These are phyloP conservation scores for Solanum chiquidenum DNA, from an alignment of 257 asterid genomes.

Conservation along the genomic window DNA sequence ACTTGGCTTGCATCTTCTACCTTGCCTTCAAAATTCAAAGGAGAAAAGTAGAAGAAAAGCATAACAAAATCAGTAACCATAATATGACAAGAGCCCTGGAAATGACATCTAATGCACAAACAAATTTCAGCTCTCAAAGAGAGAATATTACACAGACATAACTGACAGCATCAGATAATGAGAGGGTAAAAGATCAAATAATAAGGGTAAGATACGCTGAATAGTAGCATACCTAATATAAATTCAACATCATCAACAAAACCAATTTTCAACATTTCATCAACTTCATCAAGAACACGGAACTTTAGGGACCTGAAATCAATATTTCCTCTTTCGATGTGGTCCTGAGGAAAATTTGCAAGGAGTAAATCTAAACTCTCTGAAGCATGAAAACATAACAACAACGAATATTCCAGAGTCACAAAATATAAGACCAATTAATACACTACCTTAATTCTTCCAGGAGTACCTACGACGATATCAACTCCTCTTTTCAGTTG, in stretches of 20 bases:
- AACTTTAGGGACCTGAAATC: slow-evolving; percentile 72
- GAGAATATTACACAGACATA: background rate
- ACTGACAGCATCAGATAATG: background rate
- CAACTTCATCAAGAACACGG: slow-evolving; percentile 97
- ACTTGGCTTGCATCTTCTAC: slow-evolving; percentile 77
- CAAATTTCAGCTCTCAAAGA: background rate
- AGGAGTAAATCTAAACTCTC: background rate
- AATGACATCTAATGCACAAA: background rate
- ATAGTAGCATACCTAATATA: slow-evolving; percentile 55
- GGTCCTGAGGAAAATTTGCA: slow-evolving; percentile 45
- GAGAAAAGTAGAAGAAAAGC: background rate
- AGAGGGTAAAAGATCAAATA: background rate
- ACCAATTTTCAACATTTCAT: slow-evolving; percentile 99
- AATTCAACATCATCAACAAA: slow-evolving; percentile 97
- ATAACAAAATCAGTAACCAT: background rate
- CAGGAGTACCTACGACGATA: slow-evolving; percentile 83
- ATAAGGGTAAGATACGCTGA: background rate
- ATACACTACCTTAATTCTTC: slow-evolving; percentile 69
- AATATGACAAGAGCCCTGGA: background rate
- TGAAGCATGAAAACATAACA: background rate
- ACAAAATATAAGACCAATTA: background rate
- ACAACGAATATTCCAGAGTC: background rate
- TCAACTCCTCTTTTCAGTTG: slow-evolving; percentile 80
- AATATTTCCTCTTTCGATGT: slow-evolving; percentile 63
- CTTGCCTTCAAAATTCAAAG: slow-evolving; percentile 36